phyloP scores from a whole-genome alignment of 2,329 filamentous ascomycete species.

The Penicillium sp. region DNA sequence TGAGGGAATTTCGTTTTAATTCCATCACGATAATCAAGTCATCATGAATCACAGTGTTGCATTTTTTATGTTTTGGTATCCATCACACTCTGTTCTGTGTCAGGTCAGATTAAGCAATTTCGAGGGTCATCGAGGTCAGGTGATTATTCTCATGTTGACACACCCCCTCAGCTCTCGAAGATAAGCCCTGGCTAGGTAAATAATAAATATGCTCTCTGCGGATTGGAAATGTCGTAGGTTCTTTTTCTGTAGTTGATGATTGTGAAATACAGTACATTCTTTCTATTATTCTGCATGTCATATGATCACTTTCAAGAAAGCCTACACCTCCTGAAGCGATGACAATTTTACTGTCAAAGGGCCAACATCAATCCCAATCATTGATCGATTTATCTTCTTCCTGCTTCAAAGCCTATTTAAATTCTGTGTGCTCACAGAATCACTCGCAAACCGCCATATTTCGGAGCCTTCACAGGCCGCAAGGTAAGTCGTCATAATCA shows the following conservation, averaged over 20 bases:
- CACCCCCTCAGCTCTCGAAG: background rate
- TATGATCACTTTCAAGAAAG: background rate
- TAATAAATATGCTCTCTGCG: background rate
- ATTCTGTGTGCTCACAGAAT: background rate
- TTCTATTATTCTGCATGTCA: background rate
- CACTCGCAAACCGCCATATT: conserved; percentile 3
- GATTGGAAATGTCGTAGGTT: too few species aligned
- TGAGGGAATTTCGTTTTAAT: too few species aligned
- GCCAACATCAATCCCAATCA: background rate
- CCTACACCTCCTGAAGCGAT: background rate
- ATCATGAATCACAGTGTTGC: too few species aligned
- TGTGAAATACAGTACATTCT: background rate
- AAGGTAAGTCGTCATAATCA: background rate
- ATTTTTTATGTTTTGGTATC: too few species aligned
- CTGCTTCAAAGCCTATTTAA: background rate
- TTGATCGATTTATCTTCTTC: background rate
- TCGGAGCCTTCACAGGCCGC: background rate
- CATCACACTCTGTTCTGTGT: too few species aligned
- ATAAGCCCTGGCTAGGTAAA: background rate
- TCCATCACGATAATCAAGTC: too few species aligned
- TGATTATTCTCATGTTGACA: too few species aligned
- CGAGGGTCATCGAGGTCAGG: too few species aligned
- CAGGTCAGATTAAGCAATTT: too few species aligned
- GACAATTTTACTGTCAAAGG: background rate
- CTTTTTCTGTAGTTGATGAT: background rate